Percentiles rank a stretch among this genome's conserved stretches.
Evolutionary conservation across 768 basidiomycete genomes (phyloP).

Genomic region (Trichaptum fuscoviolaceum): DNA sequence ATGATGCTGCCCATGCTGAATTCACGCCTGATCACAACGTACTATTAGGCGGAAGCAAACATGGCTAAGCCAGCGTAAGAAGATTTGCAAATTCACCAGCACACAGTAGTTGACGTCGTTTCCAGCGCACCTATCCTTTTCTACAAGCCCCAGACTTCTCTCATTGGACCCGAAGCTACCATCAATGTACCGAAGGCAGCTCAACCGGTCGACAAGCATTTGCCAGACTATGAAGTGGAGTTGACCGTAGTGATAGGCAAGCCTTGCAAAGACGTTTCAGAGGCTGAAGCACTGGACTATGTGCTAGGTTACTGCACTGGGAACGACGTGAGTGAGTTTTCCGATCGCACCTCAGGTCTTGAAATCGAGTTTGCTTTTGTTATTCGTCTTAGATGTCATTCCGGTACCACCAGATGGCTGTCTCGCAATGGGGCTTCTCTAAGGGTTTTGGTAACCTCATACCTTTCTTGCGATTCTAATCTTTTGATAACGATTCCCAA

Average conservation of each 20-base stretch:
- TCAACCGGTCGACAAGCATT: constrained; percentile 64
- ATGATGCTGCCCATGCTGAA: not conserved
- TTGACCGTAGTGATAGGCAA: constrained; percentile 81
- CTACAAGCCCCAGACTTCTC: constrained; percentile 67
- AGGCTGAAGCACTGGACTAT: constrained; percentile 78
- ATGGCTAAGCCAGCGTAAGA: constrained; percentile 57
- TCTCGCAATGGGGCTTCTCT: constrained; percentile 84
- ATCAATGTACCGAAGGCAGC: constrained; percentile 62
- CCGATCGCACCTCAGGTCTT: not conserved
- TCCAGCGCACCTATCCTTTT: constrained; percentile 67
- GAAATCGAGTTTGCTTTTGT: not conserved
- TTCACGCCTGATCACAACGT: not conserved
- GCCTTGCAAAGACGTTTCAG: constrained; percentile 71
- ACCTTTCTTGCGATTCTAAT: not conserved
- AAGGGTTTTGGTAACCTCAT: constrained; percentile 68
- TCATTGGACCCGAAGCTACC: constrained; percentile 66
- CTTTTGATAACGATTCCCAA: constrained; percentile 22
- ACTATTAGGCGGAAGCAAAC: constrained; percentile 57
- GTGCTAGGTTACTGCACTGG: constrained; percentile 79
- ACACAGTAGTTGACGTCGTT: not conserved
- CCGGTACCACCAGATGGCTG: constrained; percentile 74
- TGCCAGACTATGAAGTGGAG: constrained; percentile 82
- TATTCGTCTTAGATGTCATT: constrained; percentile 58
- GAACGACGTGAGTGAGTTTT: constrained; percentile 63
- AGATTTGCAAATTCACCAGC: not conserved